A percentile compares a stretch with the other conserved stretches of the same genome.
These are phyloP conservation scores for Lactarius deliciosus DNA, from an alignment of 768 basidiomycete species.

Conservation along the genomic window DNA sequence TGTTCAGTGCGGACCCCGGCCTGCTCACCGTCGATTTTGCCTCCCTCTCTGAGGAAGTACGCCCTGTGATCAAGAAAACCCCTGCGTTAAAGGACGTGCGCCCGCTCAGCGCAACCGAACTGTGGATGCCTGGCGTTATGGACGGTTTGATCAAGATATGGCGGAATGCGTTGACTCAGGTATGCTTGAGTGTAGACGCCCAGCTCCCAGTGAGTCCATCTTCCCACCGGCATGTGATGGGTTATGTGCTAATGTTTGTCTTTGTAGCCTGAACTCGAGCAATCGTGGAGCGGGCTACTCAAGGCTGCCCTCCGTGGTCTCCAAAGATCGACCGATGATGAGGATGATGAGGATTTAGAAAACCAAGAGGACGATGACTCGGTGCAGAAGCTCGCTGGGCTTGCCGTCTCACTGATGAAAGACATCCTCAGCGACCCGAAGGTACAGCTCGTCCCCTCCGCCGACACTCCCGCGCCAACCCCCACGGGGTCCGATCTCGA, in stretches of 20 bases:
- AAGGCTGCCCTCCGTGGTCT: slow-evolving; percentile 47
- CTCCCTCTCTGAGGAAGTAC: slow-evolving; percentile 47
- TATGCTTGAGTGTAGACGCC: slow-evolving; percentile 48
- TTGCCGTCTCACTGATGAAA: slow-evolving; percentile 19
- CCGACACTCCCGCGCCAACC: slow-evolving; percentile 1
- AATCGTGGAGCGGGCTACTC: slow-evolving; percentile 59
- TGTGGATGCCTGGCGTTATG: slow-evolving; percentile 53
- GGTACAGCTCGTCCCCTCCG: slow-evolving; percentile 24
- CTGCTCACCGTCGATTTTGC: slow-evolving; percentile 54
- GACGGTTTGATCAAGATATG: slow-evolving; percentile 53
- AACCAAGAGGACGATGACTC: slow-evolving; percentile 40
- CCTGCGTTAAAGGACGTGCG: slow-evolving; percentile 54
- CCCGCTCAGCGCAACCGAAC: slow-evolving; percentile 56
- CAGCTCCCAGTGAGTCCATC: slow-evolving; percentile 49
- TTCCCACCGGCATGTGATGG: not conserved
- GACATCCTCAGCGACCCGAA: slow-evolving; percentile 26
- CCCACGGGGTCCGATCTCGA: slow-evolving; percentile 5
- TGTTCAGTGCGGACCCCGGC: slow-evolving; percentile 59
- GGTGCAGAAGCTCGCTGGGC: slow-evolving; percentile 29
- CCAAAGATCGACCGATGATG: slow-evolving; percentile 38
- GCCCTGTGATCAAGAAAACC: slow-evolving; percentile 54
- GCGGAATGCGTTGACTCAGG: slow-evolving; percentile 45
- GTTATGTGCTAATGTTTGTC: slow-evolving; percentile 6
- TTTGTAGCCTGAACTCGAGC: slow-evolving; percentile 46
- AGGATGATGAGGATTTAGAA: slow-evolving; percentile 37